Base-by-base conservation (phyloP, 495 filamentous ascomycete species). In the Aspergillus bridgeri region DNA sequence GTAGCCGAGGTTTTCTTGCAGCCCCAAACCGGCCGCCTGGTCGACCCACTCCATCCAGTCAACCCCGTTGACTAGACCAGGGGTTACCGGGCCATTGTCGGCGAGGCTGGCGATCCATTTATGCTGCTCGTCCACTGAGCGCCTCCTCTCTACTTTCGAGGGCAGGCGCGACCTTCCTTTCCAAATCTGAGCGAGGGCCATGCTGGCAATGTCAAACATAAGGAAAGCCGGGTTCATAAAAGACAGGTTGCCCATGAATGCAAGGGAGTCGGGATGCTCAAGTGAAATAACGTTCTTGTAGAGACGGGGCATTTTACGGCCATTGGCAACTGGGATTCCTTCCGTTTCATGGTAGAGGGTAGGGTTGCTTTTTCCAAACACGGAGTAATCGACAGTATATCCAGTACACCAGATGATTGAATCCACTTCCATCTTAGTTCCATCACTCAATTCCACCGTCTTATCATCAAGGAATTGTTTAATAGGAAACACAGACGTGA, bases 271-370 rank as follows among this genome's bases (percentile, higher is more conserved):
- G 7, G 72, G 67, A 57, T 74, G 67, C 24, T 57, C 45, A 9
- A 71, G 67, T n/a, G 73, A 72, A 56, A 72, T 71, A 45, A 78
- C 33, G 53, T 73, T 74, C 61, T 71, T 69, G 58, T 64, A 74
- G 50, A 74, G 60, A 33, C 67, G 57, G 8, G 60, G 46, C 5
- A 33, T 33, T 9, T 33, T 33, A 2, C 29, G 29, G 13, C 29
- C 29, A 33, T 33, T 33, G 29, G 29, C 29, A 33, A 33, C 29
- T 33, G 29, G 29, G 29, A 33, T 33, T 33, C 29, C 29, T 9
- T 33, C 29, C 29, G 8, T 7, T 33, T 33, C 29, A 33, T 33
- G 29, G 51, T 61, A 22, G 48, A 22, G 3, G 52, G 38, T 33
- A 11, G 29, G 29, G 29, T 33, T 33, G 29, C 5, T 11, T 33